Conservation (phyloP, 441 rosid genomes). For the Aquilaria agallochum region DNA sequence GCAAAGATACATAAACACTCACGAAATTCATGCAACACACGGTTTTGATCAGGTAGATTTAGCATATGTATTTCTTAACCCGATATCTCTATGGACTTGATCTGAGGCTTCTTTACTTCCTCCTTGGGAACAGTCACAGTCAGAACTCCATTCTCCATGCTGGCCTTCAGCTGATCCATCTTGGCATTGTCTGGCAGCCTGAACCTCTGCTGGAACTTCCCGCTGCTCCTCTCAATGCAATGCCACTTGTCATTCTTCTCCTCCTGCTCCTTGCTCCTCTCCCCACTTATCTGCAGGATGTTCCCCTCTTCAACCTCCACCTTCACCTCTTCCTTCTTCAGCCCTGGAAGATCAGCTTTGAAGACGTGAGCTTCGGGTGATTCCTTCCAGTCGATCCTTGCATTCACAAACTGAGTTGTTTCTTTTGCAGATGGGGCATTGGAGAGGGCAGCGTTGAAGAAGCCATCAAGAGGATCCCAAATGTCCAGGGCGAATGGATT, state of each 20-base stretch:
- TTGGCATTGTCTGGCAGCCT: slow-evolving; percentile 29
- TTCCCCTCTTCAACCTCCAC: slow-evolving; percentile 24
- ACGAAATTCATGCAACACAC: too few species aligned
- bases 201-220: slow-evolving; percentile 24
- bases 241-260: slow-evolving; percentile 30
- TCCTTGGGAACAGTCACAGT: slow-evolving; percentile 23
- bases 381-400: slow-evolving; percentile 11
- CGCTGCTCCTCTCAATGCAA: slow-evolving; percentile 26
- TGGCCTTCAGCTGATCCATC: slow-evolving; percentile 20
- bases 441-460: slow-evolving; percentile 8
- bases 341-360: slow-evolving; percentile 15
- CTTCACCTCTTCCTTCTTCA: slow-evolving; percentile 26
- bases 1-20: too few species aligned
- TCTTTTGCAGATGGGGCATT: slow-evolving; percentile 4
- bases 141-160: slow-evolving; percentile 28
- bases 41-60: too few species aligned
- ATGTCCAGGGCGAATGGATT: slow-evolving; percentile 24
- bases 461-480: slow-evolving; percentile 24
- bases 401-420: slow-evolving; percentile 8
- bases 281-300: slow-evolving; percentile 29
- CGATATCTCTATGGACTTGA: slow-evolving; percentile 19
- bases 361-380: slow-evolving; percentile 10
- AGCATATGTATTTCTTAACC: not conserved
- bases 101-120: slow-evolving; percentile 17
- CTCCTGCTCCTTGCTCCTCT: slow-evolving; percentile 25